Base-by-base conservation (phyloP, 192 early-diverging fungal genomes). In the Ramicandelaber brevisporus region DNA sequence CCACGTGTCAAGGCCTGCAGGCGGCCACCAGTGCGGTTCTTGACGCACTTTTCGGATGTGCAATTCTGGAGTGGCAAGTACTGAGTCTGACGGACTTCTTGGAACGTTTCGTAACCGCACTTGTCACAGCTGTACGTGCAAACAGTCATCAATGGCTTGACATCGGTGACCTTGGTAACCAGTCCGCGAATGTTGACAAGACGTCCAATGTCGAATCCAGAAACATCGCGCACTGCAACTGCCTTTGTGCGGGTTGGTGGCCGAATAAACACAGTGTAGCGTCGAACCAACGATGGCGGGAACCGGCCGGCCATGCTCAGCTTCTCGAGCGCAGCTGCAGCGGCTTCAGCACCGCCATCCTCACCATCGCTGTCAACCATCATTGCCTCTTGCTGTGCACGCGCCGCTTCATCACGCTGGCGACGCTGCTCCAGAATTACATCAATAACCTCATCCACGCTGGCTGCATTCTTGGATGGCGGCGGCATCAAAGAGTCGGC, bases 71-170 rank as follows among this genome's bases (percentile, higher is more conserved):
- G 48, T 4, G 85, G 85, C 26, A 65, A 72, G 42, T 70, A 79
- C 41, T 69, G 62, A 26, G 65, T 61, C 21, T 56, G 38, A 17
- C 61, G 66, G 27, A 92, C 75, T 53, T 85, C 80, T 55, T 97
- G 85, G 57, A 90, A 97, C 32, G 84, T 71, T 56, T 97, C 90
- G 45, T 71, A 52, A 14, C 90, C 87, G 53, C 90, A 97, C 22
- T 69, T 60, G 39, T 97, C 90, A 57, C 90, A 97, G 30, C 61
- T 62, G 52, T 85, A 80, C 4, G 78, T 71, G n/a, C 74, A 63
- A 17, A 97, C 85, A 16, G 68, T 61, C 21, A 79, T 61, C 31
- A 82, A 68, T 6, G 90, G 90, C 31, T 88, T 87, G 12, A 97
- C 84, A 34, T 92, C 85, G 11, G 69, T 70, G 15, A 88, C 84